Conservation (phyloP, 305 asterid genomes). For the Ilex paraguariensis region DNA sequence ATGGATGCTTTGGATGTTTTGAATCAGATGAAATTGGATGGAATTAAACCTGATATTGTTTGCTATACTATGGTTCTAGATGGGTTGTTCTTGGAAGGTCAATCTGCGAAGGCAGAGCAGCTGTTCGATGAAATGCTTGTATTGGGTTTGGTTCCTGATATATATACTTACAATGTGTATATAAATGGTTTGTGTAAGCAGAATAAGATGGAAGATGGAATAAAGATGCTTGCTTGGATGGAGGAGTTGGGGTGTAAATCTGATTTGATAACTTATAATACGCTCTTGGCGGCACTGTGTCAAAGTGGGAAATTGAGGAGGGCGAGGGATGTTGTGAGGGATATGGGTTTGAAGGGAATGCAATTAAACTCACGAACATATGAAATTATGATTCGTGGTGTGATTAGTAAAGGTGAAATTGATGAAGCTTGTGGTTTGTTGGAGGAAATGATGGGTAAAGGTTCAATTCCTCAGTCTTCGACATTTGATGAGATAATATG, state of each 20-base stretch:
- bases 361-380: slow-evolving; percentile 25
- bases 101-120: slow-evolving; percentile 40
- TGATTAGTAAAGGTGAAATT: slow-evolving; percentile 24
- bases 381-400: slow-evolving; percentile 28
- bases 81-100: slow-evolving; percentile 30
- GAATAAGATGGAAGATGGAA: slow-evolving; percentile 45
- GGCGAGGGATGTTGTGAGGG: slow-evolving; percentile 29
- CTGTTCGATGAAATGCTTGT: slow-evolving; percentile 85
- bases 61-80: slow-evolving; percentile 59
- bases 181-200: slow-evolving; percentile 55
- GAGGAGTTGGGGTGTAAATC: slow-evolving; percentile 59
- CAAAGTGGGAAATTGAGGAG: slow-evolving; percentile 29
- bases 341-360: slow-evolving; percentile 34
- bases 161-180: slow-evolving; percentile 51
- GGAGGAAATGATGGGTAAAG: slow-evolving; percentile 27
- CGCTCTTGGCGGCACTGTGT: slow-evolving; percentile 29
- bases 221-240: slow-evolving; percentile 43
- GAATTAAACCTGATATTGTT: slow-evolving; percentile 34
- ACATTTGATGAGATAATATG: slow-evolving; percentile 29
- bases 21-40: slow-evolving; percentile 42
- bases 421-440: slow-evolving; percentile 33
- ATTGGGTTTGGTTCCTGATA: slow-evolving; percentile 52
- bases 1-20: slow-evolving; percentile 39
- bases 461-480: slow-evolving; percentile 18
- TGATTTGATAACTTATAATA: slow-evolving; percentile 33